Percentiles rank a stretch among this genome's conserved stretches.
Conservation (phyloP, 2,329 filamentous ascomycete genomes). For the Microdochium paspali region DNA sequence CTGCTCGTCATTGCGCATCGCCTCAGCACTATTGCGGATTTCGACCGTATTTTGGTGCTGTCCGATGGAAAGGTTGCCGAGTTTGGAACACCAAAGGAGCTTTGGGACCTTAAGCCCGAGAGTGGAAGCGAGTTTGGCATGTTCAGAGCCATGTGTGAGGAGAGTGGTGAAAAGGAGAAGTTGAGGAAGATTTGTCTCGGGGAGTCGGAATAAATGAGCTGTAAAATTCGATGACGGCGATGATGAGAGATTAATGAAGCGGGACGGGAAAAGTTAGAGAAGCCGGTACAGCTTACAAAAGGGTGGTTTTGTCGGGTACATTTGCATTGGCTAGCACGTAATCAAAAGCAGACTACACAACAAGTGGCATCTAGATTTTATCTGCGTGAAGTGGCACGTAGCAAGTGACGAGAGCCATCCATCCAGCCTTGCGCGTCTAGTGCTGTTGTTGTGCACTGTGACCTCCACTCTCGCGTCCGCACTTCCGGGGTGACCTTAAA, state of each 20-base stretch:
- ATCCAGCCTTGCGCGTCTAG: too few species aligned
- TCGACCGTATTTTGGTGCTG: slow-evolving; percentile 65
- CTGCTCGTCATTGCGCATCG: slow-evolving; percentile 69
- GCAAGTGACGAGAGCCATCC: too few species aligned
- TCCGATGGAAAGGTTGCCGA: slow-evolving; percentile 59
- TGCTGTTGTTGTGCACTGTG: too few species aligned
- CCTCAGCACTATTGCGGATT: slow-evolving; percentile 67
- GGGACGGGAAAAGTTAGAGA: not conserved
- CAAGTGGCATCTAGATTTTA: too few species aligned
- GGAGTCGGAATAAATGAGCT: slow-evolving; percentile 4
- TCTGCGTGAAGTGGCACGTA: too few species aligned
- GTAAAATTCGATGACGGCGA: not conserved
- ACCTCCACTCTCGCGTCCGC: too few species aligned
- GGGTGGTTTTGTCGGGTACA: too few species aligned
- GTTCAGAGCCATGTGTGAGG: slow-evolving; percentile 55
- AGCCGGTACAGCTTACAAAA: too few species aligned
- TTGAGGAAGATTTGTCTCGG: slow-evolving; percentile 35
- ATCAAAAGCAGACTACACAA: too few species aligned
- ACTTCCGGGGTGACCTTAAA: too few species aligned
- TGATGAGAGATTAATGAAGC: not conserved
- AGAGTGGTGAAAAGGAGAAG: slow-evolving; percentile 49
- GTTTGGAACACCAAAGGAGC: slow-evolving; percentile 53
- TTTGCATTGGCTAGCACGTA: too few species aligned
- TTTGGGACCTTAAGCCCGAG: slow-evolving; percentile 36
- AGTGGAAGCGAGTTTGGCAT: slow-evolving; percentile 23